phyloP scores from a whole-genome alignment of 768 basidiomycete genomes.

The Panaeolus papilionaceus region DNA sequence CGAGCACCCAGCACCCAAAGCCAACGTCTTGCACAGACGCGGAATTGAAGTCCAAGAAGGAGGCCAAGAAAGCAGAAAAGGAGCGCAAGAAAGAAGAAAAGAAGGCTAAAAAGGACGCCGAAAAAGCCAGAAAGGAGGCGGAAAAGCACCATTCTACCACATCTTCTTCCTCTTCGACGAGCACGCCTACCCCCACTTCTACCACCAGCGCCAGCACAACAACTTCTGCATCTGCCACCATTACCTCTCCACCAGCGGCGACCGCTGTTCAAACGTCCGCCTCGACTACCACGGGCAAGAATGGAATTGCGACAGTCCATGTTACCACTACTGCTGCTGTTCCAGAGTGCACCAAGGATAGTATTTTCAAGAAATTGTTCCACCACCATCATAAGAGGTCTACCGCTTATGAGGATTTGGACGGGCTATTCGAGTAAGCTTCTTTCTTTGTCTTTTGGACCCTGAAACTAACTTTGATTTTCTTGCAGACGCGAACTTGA shows the following conservation, averaged over 20 bases:
- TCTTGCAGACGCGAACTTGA: conserved; percentile 28
- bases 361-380: conserved; percentile 21
- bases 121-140: conserved; percentile 24
- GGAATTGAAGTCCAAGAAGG: conserved; percentile 25
- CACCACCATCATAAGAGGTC: conserved; percentile 23
- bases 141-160: conserved; percentile 18
- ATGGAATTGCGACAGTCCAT: conserved; percentile 31
- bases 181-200: conserved; percentile 23
- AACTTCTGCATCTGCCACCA: conserved; percentile 17
- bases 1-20: conserved; percentile 25
- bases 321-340: conserved; percentile 30
- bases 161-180: conserved; percentile 18
- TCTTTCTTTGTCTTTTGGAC: not conserved
- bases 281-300: conserved; percentile 27
- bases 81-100: conserved; percentile 19
- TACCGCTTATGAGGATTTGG: conserved; percentile 25
- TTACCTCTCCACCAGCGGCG: conserved; percentile 25
- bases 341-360: conserved; percentile 30
- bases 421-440: conserved; percentile 26
- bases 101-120: conserved; percentile 25
- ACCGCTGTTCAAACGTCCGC: conserved; percentile 21
- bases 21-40: conserved; percentile 30
- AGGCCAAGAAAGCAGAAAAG: conserved; percentile 21
- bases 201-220: conserved; percentile 18
- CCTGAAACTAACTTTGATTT: not conserved